These are phyloP conservation scores for Pseudogymnoascus sp. DNA, from an alignment of 2,329 filamentous ascomycete genomes.

Conservation along the genomic window DNA sequence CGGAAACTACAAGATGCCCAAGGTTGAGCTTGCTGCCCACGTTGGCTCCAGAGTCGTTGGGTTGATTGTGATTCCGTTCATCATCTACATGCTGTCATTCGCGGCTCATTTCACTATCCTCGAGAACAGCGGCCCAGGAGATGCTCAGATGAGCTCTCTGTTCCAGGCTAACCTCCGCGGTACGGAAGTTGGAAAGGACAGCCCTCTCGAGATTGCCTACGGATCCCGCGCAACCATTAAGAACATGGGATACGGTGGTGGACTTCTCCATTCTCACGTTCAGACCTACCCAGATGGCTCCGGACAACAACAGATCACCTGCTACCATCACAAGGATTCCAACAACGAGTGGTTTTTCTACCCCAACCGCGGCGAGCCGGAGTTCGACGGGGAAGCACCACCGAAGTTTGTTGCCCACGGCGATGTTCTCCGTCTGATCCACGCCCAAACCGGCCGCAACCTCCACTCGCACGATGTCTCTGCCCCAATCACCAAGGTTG, in stretches of 20 bases:
- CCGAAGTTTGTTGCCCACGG: slow-evolving; percentile 69
- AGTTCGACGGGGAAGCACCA: slow-evolving; percentile 64
- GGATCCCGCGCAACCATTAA: slow-evolving; percentile 90
- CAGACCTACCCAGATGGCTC: slow-evolving; percentile 95
- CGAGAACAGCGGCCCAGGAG: slow-evolving; percentile 86
- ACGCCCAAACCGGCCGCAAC: slow-evolving; percentile 93
- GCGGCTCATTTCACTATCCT: slow-evolving; percentile 90
- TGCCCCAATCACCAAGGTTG: slow-evolving; percentile 79
- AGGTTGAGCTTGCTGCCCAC: slow-evolving; percentile 69
- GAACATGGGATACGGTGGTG: slow-evolving; percentile 98
- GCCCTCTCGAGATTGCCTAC: slow-evolving; percentile 81
- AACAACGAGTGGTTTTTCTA: slow-evolving; percentile 99
- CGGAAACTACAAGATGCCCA: slow-evolving; percentile 84
- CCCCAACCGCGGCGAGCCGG: slow-evolving; percentile 70
- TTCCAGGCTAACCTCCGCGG: slow-evolving; percentile 96
- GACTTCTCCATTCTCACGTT: slow-evolving; percentile 90
- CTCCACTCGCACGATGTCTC: slow-evolving; percentile 88
- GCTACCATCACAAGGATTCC: slow-evolving; percentile 98
- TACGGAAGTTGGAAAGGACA: slow-evolving; percentile 89
- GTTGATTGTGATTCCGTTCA: slow-evolving; percentile 77
- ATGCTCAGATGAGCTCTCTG: slow-evolving; percentile 99
- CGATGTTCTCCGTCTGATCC: slow-evolving; percentile 75
- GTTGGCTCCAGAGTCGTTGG: slow-evolving; percentile 72
- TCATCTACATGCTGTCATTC: slow-evolving; percentile 94
- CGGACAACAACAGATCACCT: slow-evolving; percentile 90